Percentiles rank a stretch among this genome's conserved stretches.
These are phyloP conservation scores for Coccomyxa sp. DNA, from an alignment of 139 green algal species.

Conservation along the genomic window DNA sequence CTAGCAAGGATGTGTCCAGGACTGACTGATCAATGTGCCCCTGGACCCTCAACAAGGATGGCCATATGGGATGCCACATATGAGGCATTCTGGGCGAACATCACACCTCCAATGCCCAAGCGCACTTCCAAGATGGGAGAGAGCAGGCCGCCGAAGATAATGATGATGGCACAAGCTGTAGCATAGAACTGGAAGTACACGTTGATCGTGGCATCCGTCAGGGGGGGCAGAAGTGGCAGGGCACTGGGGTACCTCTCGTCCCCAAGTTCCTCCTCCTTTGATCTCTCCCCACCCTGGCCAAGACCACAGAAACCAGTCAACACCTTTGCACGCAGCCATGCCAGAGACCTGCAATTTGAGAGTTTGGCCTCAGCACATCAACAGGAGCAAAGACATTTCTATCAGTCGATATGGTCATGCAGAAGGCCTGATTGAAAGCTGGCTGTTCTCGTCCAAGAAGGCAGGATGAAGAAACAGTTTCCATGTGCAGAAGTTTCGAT, in stretches of 20 bases:
- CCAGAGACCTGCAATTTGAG: not conserved
- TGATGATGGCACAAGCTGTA: slow-evolving; percentile 64
- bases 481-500: no score
- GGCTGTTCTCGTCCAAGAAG: no score
- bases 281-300: slow-evolving; percentile 1
- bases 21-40: no score
- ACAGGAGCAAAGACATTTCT: not conserved
- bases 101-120: slow-evolving; percentile 82
- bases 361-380: not conserved
- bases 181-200: slow-evolving; percentile 81
- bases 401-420: no score
- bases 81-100: no score
- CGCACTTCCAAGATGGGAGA: slow-evolving; percentile 88
- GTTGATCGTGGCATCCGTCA: slow-evolving; percentile 79
- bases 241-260: slow-evolving; percentile 65
- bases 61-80: no score
- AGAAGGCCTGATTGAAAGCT: no score
- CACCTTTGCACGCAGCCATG: not conserved
- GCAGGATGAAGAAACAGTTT: no score
- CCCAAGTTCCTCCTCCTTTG: slow-evolving; percentile 42
- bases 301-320: not conserved
- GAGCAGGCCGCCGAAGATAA: slow-evolving; percentile 90
- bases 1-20: no score
- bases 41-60: no score
- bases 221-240: slow-evolving; percentile 85